phyloP scores from a whole-genome alignment of 495 filamentous ascomycete genomes.

The Penicillium egyptiacum region DNA sequence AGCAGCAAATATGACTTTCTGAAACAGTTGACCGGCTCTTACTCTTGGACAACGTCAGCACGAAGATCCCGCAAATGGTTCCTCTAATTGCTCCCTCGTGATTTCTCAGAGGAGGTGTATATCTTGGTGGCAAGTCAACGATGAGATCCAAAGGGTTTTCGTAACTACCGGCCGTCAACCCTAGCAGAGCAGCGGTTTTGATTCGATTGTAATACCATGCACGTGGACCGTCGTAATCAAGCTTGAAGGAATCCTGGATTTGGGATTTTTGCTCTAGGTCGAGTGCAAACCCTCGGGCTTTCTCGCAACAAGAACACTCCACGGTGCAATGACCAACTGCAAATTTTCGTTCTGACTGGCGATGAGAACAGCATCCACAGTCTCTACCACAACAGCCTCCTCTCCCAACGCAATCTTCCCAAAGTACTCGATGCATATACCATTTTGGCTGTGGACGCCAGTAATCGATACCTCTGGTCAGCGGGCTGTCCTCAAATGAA shows the following conservation, averaged over 20 bases:
- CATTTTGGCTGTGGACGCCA: slow-evolving; percentile 10
- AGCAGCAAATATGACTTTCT: background rate
- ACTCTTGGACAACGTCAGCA: background rate
- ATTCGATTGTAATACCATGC: background rate
- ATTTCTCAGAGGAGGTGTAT: slow-evolving; percentile 4
- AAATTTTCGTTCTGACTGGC: slow-evolving; percentile 3
- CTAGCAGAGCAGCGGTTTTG: background rate
- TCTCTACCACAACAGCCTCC: slow-evolving; percentile 10
- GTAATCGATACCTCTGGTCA: slow-evolving; percentile 6
- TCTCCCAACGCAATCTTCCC: slow-evolving; percentile 8
- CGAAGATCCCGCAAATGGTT: background rate
- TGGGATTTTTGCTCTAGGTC: background rate
- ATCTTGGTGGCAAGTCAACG: slow-evolving; percentile 2
- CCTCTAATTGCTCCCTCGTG: background rate
- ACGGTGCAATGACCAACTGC: slow-evolving; percentile 10
- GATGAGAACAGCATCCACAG: slow-evolving; percentile 9
- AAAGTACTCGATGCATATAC: slow-evolving; percentile 12
- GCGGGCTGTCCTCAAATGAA: background rate
- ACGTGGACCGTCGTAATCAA: background rate
- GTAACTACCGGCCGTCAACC: slow-evolving; percentile 6
- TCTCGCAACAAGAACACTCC: slow-evolving; percentile 12
- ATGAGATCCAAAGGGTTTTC: slow-evolving; percentile 12
- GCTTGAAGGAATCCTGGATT: background rate
- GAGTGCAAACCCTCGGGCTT: slow-evolving; percentile 3
- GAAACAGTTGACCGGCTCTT: background rate